Evolutionary conservation across 1,139 yeast genomes (phyloP), one percentile per base, ranked within the genome.

Genomic region (Diutina ranongensis): DNA sequence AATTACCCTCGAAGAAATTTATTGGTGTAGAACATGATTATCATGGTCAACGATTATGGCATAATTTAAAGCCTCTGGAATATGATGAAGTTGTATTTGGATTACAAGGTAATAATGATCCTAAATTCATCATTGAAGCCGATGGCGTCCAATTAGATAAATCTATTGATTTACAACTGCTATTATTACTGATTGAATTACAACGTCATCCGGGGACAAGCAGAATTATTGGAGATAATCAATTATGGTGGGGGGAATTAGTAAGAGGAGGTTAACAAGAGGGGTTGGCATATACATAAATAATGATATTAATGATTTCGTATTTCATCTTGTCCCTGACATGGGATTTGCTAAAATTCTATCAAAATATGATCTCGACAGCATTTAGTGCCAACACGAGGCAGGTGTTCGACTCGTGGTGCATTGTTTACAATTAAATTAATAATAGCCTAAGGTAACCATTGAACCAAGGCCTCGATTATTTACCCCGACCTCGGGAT

Each of bases 1-100:
- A 27, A 8, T 12, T 27, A 8, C 10, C 8, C 10, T 12, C 12
- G 31, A 12, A 8, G 31, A 12, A 12, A 8, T 27, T 27, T 31
- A n/a, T 12, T 5, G 13, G 40, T 13, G 28, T 1, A 13, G n/a
- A 12, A 2, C 16, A 19, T 7, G 13, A 7, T 3, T 13, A 5
- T 4, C 12, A 21, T 20, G 12, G 4, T 5, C 16, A 15, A 2
- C 19, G 40, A 21, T n/a, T 35, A 3, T 35, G 40, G 40, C 12
- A 28, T 21, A 27, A 35, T 13, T 21, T 35, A 13, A 21, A 22
- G 13, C 40, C 40, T 3, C 22, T 22, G 15, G 25, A 22, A 5
- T 35, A 21, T 12, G 40, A 35, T 13, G 40, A 35, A 21, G 40
- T 35, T 18, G 22, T 35, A 9, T 35, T 35, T 35, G 40, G 40